Evolutionary conservation across 805 yeast genomes (phyloP).

Genomic region (Yarrowia porcina): DNA sequence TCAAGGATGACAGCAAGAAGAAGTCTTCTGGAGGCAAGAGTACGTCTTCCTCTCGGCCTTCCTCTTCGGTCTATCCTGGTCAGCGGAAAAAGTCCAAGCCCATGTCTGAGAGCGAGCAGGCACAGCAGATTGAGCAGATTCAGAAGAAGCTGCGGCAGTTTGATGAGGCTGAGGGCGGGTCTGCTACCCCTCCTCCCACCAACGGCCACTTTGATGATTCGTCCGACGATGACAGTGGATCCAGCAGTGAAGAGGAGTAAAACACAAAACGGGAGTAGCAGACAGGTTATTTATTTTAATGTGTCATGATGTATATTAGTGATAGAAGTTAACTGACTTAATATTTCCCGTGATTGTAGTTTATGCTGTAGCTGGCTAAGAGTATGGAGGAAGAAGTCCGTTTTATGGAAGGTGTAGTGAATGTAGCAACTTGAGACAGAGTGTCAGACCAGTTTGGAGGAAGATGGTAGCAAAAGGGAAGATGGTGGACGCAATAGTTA

Average conservation of each 20-base stretch:
- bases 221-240: slow-evolving; percentile 30
- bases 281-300: slow-evolving; percentile 27
- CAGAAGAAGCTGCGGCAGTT: slow-evolving; percentile 73
- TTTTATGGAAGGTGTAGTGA: no score
- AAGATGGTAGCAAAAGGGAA: no score
- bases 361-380: no score
- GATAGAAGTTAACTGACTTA: slow-evolving; percentile 21
- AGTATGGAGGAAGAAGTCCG: no score
- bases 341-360: no score
- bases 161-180: slow-evolving; percentile 41
- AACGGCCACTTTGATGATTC: slow-evolving; percentile 33
- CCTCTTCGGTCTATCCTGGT: slow-evolving; percentile 21
- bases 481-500: no score
- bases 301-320: slow-evolving; percentile 26
- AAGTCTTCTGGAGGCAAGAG: slow-evolving; percentile 12
- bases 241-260: slow-evolving; percentile 41
- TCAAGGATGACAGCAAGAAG: slow-evolving; percentile 35
- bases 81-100: slow-evolving; percentile 50
- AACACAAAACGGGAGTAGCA: slow-evolving; percentile 30
- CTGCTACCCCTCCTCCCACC: slow-evolving; percentile 31
- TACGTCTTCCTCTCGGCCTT: slow-evolving; percentile 28
- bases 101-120: slow-evolving; percentile 62
- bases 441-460: no score
- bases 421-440: no score
- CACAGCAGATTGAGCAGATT: slow-evolving; percentile 63